Evolutionary conservation across 2,329 filamentous ascomycete species (phyloP).

Genomic region (Cordyceps cateniannulata): DNA sequence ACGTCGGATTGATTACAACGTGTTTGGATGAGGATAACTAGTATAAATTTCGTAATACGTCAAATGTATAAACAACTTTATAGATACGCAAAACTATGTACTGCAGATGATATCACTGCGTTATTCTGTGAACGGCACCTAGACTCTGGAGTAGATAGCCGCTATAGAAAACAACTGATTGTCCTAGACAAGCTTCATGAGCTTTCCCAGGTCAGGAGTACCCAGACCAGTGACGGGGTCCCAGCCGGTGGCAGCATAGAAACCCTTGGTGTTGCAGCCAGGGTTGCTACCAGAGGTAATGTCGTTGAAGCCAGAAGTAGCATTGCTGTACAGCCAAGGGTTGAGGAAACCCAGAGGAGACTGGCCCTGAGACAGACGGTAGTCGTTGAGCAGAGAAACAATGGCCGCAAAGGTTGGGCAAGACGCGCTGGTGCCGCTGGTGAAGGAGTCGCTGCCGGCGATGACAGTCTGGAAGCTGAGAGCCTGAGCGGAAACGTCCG

Average conservation of each 20-base stretch:
- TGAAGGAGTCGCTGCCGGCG: neutral
- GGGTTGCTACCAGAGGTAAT: constrained; percentile 15
- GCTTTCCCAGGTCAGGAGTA: constrained; percentile 5
- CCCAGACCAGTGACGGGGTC: constrained; percentile 25
- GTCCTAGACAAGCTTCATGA: neutral
- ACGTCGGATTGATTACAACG: too few relatives aligned
- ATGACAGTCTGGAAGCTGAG: neutral
- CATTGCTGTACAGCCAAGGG: constrained; percentile 30
- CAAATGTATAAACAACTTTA: too few relatives aligned
- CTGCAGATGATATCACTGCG: too few relatives aligned
- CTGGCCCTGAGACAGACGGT: constrained; percentile 28
- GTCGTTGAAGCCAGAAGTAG: constrained; percentile 17
- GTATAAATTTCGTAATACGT: too few relatives aligned
- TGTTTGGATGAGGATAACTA: too few relatives aligned
- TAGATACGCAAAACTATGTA: too few relatives aligned
- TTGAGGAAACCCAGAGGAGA: constrained; percentile 38
- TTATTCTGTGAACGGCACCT: neutral
- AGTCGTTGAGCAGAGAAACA: constrained; percentile 37
- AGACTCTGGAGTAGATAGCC: neutral
- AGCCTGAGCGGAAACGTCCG: constrained; percentile 3
- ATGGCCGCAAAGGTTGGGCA: constrained; percentile 35
- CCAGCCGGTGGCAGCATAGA: constrained; percentile 22
- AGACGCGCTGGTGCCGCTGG: constrained; percentile 26
- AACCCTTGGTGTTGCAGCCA: constrained; percentile 13
- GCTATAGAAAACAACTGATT: neutral